Percentiles rank a stretch among this genome's conserved stretches.
Evolutionary conservation across 148 eudicot species (phyloP).

Genomic region (Drosera capensis): DNA sequence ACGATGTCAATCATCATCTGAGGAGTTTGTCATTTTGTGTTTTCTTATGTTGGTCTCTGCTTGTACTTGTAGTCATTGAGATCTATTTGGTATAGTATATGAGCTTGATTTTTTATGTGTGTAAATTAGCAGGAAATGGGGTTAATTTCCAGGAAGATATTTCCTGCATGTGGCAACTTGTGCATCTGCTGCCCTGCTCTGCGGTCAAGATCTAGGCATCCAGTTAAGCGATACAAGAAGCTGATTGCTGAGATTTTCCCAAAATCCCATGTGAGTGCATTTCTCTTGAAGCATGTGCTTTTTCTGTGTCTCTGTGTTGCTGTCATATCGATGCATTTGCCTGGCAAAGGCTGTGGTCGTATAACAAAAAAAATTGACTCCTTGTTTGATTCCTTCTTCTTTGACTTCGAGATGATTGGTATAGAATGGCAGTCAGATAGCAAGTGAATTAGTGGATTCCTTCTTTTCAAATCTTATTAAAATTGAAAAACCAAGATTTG

Average conservation of each 20-base stretch:
- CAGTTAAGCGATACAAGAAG: constrained; percentile 92
- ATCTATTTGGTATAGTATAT: no score
- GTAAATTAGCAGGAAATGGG: constrained; percentile 58
- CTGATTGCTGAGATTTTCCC: constrained; percentile 86
- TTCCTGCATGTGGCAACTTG: constrained; percentile 89
- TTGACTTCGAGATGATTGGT: no score
- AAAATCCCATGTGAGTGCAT: constrained; percentile 60
- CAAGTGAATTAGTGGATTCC: no score
- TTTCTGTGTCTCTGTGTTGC: not conserved
- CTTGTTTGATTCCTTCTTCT: no score
- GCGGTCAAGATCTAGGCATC: constrained; percentile 78
- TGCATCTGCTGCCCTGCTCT: constrained; percentile 95
- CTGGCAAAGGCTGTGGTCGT: not conserved
- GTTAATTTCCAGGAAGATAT: constrained; percentile 68
- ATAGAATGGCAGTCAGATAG: no score
- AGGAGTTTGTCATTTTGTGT: no score
- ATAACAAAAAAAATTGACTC: not conserved
- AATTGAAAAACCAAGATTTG: no score
- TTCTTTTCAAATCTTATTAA: no score
- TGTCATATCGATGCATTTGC: not conserved
- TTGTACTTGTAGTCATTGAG: no score
- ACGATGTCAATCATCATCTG: no score
- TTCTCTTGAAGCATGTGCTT: not conserved
- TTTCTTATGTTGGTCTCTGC: no score
- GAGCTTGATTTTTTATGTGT: no score